Evolutionary conservation across 495 filamentous ascomycete genomes (phyloP).

Genomic region (Physcia stellaris): DNA sequence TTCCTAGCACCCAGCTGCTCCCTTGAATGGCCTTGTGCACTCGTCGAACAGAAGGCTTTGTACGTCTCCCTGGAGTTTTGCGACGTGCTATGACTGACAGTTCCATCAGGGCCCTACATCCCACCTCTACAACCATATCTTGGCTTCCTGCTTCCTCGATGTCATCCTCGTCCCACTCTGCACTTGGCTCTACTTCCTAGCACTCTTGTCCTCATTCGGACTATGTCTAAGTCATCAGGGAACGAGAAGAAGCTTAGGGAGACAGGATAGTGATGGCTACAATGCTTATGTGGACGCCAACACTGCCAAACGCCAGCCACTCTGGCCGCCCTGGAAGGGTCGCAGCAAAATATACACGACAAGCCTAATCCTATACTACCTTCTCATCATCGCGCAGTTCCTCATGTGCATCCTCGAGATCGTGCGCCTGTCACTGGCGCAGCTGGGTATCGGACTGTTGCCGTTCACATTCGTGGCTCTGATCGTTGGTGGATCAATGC

Average conservation of each 20-base stretch:
- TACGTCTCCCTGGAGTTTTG: too few species aligned
- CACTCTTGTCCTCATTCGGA: conserved; percentile 13
- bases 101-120: conserved; percentile 25
- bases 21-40: too few species aligned
- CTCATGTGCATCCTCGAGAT: conserved; percentile 23
- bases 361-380: conserved; percentile 15
- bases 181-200: conserved; percentile 17
- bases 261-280: too few species aligned
- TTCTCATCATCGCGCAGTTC: conserved; percentile 17
- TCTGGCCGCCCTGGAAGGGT: neutral
- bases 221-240: conserved; percentile 6
- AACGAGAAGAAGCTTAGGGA: conserved; percentile 8
- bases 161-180: conserved; percentile 23
- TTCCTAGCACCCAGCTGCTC: too few species aligned
- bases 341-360: conserved; percentile 5
- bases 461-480: conserved; percentile 21
- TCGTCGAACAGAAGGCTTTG: too few species aligned
- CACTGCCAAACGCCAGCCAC: neutral
- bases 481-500: conserved; percentile 12
- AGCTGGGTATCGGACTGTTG: conserved; percentile 20
- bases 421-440: conserved; percentile 16
- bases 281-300: neutral
- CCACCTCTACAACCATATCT: conserved; percentile 19
- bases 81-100: too few species aligned
- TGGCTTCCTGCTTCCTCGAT: conserved; percentile 26